phyloP scores from a whole-genome alignment of 1,284 basidiomycete species.

The Anthracocystis panici-leucophaei region DNA sequence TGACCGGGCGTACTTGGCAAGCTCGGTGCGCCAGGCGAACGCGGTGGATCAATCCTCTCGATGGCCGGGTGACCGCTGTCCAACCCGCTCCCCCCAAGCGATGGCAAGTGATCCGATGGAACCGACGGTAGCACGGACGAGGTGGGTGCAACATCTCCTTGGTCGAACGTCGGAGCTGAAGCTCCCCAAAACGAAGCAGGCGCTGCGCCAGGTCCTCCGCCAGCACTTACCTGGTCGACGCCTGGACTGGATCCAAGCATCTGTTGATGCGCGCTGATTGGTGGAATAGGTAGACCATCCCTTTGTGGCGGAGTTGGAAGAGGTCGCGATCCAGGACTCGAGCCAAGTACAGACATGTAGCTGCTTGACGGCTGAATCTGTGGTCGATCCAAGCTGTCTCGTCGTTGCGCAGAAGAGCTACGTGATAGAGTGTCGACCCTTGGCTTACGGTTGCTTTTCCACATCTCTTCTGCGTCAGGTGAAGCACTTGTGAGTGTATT shows the following conservation, averaged over 20 bases:
- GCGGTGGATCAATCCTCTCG: constrained; percentile 38
- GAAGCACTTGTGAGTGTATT: constrained; percentile 18
- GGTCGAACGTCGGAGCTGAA: neutral
- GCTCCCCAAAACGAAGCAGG: constrained; percentile 45
- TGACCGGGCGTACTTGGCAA: constrained; percentile 14
- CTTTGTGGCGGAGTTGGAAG: constrained; percentile 49
- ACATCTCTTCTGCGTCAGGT: constrained; percentile 37
- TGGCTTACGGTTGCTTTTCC: constrained; percentile 19
- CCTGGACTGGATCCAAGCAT: constrained; percentile 50
- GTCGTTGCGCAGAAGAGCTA: constrained; percentile 27
- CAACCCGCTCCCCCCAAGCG: neutral
- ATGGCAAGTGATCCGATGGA: constrained; percentile 16
- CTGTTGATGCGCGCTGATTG: constrained; percentile 35
- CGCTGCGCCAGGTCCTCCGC: constrained; percentile 32
- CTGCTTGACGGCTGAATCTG: constrained; percentile 25
- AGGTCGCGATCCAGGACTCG: constrained; percentile 39
- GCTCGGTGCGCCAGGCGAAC: constrained; percentile 17
- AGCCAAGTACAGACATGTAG: constrained; percentile 15
- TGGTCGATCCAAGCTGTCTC: constrained; percentile 12
- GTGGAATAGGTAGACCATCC: constrained; percentile 39
- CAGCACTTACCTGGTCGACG: constrained; percentile 6
- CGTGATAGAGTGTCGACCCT: constrained; percentile 16
- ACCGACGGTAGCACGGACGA: constrained; percentile 31
- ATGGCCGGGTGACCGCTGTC: constrained; percentile 30
- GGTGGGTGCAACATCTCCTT: neutral